Conservation (phyloP, 352 stramenopile species). For the Pythium insidiosum region DNA sequence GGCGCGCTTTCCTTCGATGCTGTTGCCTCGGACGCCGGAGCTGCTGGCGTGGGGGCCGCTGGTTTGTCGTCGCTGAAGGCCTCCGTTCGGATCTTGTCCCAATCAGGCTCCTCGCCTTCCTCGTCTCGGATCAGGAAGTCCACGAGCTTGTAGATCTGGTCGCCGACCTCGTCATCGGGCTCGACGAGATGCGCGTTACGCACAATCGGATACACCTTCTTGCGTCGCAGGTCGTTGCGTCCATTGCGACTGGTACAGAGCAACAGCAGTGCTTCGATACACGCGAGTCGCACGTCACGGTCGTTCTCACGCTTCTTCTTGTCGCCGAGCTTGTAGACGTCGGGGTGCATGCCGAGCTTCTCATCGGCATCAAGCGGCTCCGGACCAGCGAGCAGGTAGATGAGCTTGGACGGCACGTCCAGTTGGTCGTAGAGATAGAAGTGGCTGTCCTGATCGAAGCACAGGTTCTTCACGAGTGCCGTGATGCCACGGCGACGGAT, state of each 20-base stretch:
- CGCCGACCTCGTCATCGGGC: slow-evolving; percentile 69
- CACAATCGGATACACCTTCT: slow-evolving; percentile 85
- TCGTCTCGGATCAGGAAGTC: slow-evolving; percentile 85
- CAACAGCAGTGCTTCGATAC: slow-evolving; percentile 66
- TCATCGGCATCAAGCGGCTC: slow-evolving; percentile 74
- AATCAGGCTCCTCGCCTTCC: slow-evolving; percentile 80
- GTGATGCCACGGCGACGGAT: slow-evolving; percentile 67
- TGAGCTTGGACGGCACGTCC: slow-evolving; percentile 74
- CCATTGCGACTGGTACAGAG: slow-evolving; percentile 74
- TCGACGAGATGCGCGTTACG: slow-evolving; percentile 78
- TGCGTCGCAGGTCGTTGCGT: slow-evolving; percentile 67
- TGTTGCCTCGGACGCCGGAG: slow-evolving; percentile 8
- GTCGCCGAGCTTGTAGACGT: slow-evolving; percentile 61
- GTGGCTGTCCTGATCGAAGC: slow-evolving; percentile 85
- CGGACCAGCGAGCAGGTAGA: slow-evolving; percentile 61
- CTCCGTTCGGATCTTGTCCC: slow-evolving; percentile 64
- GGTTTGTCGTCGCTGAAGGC: slow-evolving; percentile 43
- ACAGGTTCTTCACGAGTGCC: slow-evolving; percentile 71
- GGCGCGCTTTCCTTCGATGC: neutral
- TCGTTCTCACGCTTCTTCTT: slow-evolving; percentile 85
- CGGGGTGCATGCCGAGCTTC: slow-evolving; percentile 72
- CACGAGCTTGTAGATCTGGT: slow-evolving; percentile 87
- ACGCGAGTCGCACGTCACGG: slow-evolving; percentile 52
- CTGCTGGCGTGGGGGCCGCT: slow-evolving; percentile 13
- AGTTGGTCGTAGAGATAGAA: slow-evolving; percentile 85